phyloP scores from a whole-genome alignment of 345 rosid genomes.

The Salix brachista region DNA sequence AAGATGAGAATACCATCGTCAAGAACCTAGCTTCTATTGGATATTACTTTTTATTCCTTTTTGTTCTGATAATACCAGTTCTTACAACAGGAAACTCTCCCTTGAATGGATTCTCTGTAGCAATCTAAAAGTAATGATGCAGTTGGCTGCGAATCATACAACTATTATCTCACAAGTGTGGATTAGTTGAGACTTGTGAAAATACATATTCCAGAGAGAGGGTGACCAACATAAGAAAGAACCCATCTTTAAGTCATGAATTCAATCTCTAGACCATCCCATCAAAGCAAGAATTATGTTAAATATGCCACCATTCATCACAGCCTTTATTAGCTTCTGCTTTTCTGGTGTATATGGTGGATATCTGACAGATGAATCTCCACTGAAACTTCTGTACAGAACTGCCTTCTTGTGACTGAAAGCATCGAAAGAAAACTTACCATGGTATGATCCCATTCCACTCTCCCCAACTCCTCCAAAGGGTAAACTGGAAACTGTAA shows the following conservation, averaged over 20 bases:
- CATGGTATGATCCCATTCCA: slow-evolving; percentile 83
- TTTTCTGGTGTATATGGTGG: slow-evolving; percentile 69
- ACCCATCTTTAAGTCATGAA: neutral
- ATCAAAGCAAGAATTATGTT: slow-evolving; percentile 50
- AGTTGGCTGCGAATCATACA: neutral
- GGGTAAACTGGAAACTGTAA: slow-evolving; percentile 49
- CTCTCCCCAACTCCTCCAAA: slow-evolving; percentile 98
- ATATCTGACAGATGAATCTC: slow-evolving; percentile 60
- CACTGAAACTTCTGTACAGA: slow-evolving; percentile 51
- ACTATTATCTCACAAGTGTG: neutral
- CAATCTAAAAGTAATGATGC: neutral
- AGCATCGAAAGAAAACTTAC: slow-evolving; percentile 79
- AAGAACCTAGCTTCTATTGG: too few species aligned
- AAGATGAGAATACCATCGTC: too few species aligned
- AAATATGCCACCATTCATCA: slow-evolving; percentile 43
- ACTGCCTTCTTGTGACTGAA: slow-evolving; percentile 89
- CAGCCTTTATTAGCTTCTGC: slow-evolving; percentile 47
- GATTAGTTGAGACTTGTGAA: neutral
- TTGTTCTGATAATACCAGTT: too few species aligned
- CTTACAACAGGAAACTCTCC: neutral
- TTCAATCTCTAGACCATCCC: slow-evolving; percentile 42
- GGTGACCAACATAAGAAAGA: neutral
- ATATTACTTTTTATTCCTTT: too few species aligned
- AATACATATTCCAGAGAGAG: neutral
- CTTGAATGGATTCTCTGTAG: neutral